Evolutionary conservation across 1,284 basidiomycete genomes (phyloP).

Genomic region (Leccinum subrobustum): DNA sequence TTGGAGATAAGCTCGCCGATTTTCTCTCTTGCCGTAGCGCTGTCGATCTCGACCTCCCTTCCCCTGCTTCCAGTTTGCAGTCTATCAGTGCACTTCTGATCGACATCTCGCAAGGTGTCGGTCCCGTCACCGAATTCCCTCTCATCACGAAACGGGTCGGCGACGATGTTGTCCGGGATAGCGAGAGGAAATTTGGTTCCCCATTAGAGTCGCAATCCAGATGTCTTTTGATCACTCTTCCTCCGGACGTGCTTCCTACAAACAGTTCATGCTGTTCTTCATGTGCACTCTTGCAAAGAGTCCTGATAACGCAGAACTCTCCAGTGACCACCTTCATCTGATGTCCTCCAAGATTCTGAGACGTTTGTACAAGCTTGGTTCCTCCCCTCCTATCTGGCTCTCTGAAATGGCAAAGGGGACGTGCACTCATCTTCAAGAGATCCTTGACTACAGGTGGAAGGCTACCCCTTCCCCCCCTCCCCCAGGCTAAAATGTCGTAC

Average conservation of each 20-base stretch:
- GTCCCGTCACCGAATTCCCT: slow-evolving; percentile 12
- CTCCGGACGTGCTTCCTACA: too few species aligned
- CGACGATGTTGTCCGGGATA: slow-evolving; percentile 26
- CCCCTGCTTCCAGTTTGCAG: neutral
- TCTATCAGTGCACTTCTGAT: slow-evolving; percentile 34
- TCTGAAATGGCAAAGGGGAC: neutral
- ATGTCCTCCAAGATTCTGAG: too few species aligned
- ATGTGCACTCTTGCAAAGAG: too few species aligned
- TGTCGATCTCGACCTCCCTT: neutral
- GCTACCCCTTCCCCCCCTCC: neutral
- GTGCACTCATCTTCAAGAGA: slow-evolving; percentile 8
- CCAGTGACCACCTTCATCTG: too few species aligned
- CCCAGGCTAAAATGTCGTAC: neutral
- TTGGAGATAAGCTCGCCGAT: slow-evolving; percentile 27
- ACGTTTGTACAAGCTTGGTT: too few species aligned
- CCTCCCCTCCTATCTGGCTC: too few species aligned
- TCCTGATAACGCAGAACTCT: too few species aligned
- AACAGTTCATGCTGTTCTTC: too few species aligned
- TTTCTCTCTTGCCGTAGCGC: slow-evolving; percentile 21
- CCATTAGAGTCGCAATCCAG: neutral
- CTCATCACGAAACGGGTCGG: slow-evolving; percentile 31
- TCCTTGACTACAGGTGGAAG: slow-evolving; percentile 11
- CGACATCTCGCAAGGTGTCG: slow-evolving; percentile 31
- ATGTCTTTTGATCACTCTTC: neutral
- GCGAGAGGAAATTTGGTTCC: too few species aligned